Base-by-base conservation (phyloP, 176 grass and related monocot genomes). In the Cymbopogon citratus region DNA sequence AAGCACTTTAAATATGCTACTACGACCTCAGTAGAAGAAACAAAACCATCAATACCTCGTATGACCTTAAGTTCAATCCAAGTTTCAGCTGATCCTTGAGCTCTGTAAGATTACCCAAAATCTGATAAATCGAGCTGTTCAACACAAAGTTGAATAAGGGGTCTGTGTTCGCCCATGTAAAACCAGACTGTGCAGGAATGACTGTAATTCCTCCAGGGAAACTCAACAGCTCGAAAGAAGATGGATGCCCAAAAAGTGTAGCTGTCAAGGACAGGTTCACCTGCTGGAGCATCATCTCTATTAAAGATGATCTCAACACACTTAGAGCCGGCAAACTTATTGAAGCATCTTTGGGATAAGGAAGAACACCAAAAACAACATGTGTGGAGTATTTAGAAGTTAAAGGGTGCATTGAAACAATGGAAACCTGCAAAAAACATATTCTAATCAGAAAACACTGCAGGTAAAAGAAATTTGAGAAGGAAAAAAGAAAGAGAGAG, bases 141-240 rank as follows among this genome's bases (percentile, higher is more conserved):
- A 94, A 78, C 80, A 73, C 90, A 77, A 94, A 94, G 80, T 89
- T 76, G 83, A 94, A 94, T 18, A 94, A 79, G 41, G 75, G 76
- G 33, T 85, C 78, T 67, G 91, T 77, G 62, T 61, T 77, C 1
- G 77, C 75, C 92, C 92, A 94, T 70, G 83, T n/a, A 80, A 43
- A 94, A 89, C 81, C 92, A 87, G 84, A 77, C 23, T 87, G 87
- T 48, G 27, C 61, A 59, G 92, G 92, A 73, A 91, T 71, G 71
- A 94, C 92, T 87, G 87, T 91, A 64, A 94, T 89, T 78, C 92
- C 92, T 78, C 89, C 92, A 3, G 89, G 87, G 73, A 91, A 94
- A 34, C 72, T 80, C 65, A 94, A 57, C 78, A 94, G 48, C 38
- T 94, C 89, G 63, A 94, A 67, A 31, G 85, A 87, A 85, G 75